Evolutionary conservation across 2,329 filamentous ascomycete genomes (phyloP).

Genomic region (Ramularia endophylla): DNA sequence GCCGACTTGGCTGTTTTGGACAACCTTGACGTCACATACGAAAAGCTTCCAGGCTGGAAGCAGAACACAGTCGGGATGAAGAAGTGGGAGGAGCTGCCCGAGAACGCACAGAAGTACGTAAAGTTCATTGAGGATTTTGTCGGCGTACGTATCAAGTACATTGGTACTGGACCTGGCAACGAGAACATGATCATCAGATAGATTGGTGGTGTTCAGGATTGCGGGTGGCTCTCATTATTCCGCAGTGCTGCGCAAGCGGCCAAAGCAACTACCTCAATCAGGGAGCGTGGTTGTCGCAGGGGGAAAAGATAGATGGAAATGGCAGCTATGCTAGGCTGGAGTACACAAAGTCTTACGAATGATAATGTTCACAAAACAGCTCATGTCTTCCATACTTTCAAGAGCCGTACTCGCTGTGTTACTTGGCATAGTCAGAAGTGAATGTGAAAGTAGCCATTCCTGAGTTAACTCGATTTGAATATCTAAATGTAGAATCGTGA

Average conservation of each 20-base stretch:
- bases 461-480: no score
- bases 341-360: no score
- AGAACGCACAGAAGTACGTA: slow-evolving; percentile 59
- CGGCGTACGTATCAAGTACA: slow-evolving; percentile 57
- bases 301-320: no score
- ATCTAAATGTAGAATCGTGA: no score
- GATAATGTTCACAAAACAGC: no score
- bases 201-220: slow-evolving; percentile 3
- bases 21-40: slow-evolving; percentile 59
- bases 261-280: background rate
- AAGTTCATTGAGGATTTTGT: slow-evolving; percentile 62
- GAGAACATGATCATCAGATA: slow-evolving; percentile 58
- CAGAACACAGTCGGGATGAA: slow-evolving; percentile 55
- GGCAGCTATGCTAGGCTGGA: no score
- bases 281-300: background rate
- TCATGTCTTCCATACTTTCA: no score
- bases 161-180: slow-evolving; percentile 60
- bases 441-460: no score
- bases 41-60: slow-evolving; percentile 65
- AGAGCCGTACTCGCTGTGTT: no score
- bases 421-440: no score
- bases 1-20: slow-evolving; percentile 56
- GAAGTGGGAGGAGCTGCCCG: slow-evolving; percentile 58
- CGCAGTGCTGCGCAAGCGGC: background rate
- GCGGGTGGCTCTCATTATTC: background rate